These are phyloP conservation scores for Schwanniomyces occidentalis DNA, from an alignment of 805 yeast species.

Conservation along the genomic window DNA sequence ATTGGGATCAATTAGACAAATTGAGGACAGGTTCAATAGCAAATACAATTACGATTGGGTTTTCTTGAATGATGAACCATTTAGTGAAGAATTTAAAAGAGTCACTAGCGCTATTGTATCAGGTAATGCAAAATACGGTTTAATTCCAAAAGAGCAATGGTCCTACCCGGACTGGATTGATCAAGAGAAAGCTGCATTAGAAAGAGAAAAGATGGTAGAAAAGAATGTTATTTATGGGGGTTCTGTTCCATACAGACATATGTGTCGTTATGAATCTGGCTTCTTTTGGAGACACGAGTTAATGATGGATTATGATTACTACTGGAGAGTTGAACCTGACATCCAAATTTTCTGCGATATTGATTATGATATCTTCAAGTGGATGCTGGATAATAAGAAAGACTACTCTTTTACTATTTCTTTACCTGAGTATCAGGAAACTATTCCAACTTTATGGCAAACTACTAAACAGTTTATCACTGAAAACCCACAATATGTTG, in stretches of 20 bases:
- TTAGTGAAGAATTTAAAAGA: conserved; percentile 73
- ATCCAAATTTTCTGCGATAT: conserved; percentile 78
- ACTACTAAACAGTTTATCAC: conserved; percentile 64
- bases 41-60: conserved; percentile 90
- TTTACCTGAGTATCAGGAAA: conserved; percentile 76
- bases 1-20: conserved; percentile 63
- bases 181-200: conserved; percentile 62
- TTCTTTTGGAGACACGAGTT: conserved; percentile 79
- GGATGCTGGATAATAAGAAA: conserved; percentile 71
- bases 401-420: conserved; percentile 85
- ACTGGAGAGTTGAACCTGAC: conserved; percentile 93
- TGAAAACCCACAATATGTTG: conserved; percentile 57
- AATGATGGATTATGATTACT: conserved; percentile 74
- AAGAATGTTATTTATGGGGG: conserved; percentile 66
- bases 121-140: conserved; percentile 75
- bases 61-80: conserved; percentile 82
- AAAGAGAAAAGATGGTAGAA: conserved; percentile 56
- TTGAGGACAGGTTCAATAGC: conserved; percentile 86
- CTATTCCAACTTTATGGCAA: conserved; percentile 83
- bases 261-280: conserved; percentile 90
- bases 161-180: conserved; percentile 81
- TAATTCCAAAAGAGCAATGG: conserved; percentile 84
- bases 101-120: conserved; percentile 66
- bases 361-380: conserved; percentile 79
- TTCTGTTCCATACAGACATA: conserved; percentile 74